phyloP scores from a whole-genome alignment of 2,329 filamentous ascomycete genomes.

The Hymenoscyphus infarciens region DNA sequence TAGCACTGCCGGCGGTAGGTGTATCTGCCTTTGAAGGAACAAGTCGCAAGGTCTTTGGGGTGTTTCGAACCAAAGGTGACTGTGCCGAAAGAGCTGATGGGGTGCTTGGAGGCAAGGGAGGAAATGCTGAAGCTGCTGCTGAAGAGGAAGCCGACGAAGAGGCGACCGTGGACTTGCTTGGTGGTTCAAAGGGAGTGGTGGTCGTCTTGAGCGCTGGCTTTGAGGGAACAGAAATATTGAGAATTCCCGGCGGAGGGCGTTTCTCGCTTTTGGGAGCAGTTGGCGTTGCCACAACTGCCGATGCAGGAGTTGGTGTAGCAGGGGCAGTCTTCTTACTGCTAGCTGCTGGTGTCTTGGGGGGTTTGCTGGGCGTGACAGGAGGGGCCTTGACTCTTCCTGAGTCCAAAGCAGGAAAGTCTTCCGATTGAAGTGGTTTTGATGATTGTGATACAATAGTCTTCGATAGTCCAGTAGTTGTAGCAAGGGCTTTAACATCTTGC shows the following conservation, averaged over 20 bases:
- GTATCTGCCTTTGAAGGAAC: conserved; percentile 62
- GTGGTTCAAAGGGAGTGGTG: conserved; percentile 17
- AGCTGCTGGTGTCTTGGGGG: conserved; percentile 12
- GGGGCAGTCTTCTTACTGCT: conserved; percentile 9
- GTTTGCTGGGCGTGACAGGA: conserved; percentile 8
- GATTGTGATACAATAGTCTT: conserved; percentile 41
- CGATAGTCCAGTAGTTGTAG: conserved; percentile 45
- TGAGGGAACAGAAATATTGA: conserved; percentile 50
- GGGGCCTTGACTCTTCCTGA: conserved; percentile 33
- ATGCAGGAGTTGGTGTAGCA: conserved; percentile 4
- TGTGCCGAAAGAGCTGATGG: conserved; percentile 49
- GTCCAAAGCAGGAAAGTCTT: conserved; percentile 60
- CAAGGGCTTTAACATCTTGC: conserved; percentile 44
- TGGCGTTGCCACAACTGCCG: conserved; percentile 7
- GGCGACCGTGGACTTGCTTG: conserved; percentile 18
- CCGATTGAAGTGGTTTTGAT: conserved; percentile 46
- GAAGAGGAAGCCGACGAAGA: conserved; percentile 34
- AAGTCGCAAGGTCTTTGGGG: conserved; percentile 65
- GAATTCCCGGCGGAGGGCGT: conserved; percentile 33
- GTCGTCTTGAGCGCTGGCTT: conserved; percentile 33
- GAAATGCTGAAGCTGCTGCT: conserved; percentile 42
- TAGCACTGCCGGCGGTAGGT: conserved; percentile 38
- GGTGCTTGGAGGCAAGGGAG: conserved; percentile 46
- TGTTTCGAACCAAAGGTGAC: conserved; percentile 49
- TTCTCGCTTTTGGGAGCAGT: conserved; percentile 25